These are phyloP conservation scores for Fusarium secorum DNA, from an alignment of 2,329 filamentous ascomycete species.

Conservation along the genomic window DNA sequence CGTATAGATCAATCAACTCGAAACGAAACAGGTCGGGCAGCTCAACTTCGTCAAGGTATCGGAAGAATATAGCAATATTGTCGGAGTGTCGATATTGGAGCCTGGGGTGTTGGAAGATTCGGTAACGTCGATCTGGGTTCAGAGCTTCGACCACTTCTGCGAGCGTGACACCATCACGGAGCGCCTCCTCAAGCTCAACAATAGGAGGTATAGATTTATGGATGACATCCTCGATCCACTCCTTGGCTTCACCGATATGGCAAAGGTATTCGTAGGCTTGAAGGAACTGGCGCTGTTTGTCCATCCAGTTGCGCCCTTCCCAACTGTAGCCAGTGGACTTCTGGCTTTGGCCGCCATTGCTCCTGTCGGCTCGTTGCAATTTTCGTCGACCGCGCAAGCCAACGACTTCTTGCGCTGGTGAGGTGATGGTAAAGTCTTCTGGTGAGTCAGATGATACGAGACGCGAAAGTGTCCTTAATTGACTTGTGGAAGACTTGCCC, in stretches of 20 bases:
- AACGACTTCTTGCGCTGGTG: constrained; percentile 82
- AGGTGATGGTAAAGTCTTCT: constrained; percentile 82
- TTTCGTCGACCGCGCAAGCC: constrained; percentile 85
- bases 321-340: constrained; percentile 69
- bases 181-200: constrained; percentile 89
- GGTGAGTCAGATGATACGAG: constrained; percentile 77
- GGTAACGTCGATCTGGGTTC: constrained; percentile 75
- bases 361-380: constrained; percentile 75
- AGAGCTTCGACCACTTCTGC: constrained; percentile 93
- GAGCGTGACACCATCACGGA: constrained; percentile 91
- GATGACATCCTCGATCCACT: constrained; percentile 96
- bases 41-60: constrained; percentile 89
- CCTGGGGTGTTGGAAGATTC: constrained; percentile 85
- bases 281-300: constrained; percentile 94
- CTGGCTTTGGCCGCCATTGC: constrained; percentile 55
- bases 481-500: constrained; percentile 87
- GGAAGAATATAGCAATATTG: constrained; percentile 97
- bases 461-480: constrained; percentile 86
- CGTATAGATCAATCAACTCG: constrained; percentile 95
- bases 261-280: constrained; percentile 98
- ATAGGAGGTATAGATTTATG: constrained; percentile 88
- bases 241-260: constrained; percentile 97
- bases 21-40: constrained; percentile 96
- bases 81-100: constrained; percentile 96
- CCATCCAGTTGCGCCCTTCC: constrained; percentile 95